Conservation (phyloP, 2,329 filamentous ascomycete genomes). For the Calycina herbarum region DNA sequence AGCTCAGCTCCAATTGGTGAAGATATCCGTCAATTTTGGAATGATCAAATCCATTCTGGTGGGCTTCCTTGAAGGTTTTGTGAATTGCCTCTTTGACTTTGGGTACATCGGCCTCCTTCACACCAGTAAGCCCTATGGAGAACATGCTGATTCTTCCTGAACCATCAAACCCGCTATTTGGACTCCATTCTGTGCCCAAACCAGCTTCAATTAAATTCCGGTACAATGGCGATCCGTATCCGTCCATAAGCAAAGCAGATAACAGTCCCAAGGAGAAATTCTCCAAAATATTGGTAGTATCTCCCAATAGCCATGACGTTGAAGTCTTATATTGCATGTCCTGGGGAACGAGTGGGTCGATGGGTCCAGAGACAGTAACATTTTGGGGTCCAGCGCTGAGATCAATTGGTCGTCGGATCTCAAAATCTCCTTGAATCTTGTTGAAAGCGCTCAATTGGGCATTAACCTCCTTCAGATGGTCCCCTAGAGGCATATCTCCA, state of each 20-base stretch:
- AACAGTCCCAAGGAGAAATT: slow-evolving; percentile 84
- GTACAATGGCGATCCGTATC: slow-evolving; percentile 93
- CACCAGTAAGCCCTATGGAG: slow-evolving; percentile 88
- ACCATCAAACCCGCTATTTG: slow-evolving; percentile 88
- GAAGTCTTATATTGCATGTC: slow-evolving; percentile 94
- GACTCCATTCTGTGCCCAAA: slow-evolving; percentile 88
- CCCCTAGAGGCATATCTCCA: slow-evolving; percentile 81
- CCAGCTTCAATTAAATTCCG: slow-evolving; percentile 84
- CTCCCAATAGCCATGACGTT: slow-evolving; percentile 86
- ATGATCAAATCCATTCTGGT: slow-evolving; percentile 78
- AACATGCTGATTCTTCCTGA: slow-evolving; percentile 79
- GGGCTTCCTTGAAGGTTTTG: slow-evolving; percentile 68
- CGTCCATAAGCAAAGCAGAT: slow-evolving; percentile 83
- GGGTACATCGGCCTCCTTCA: slow-evolving; percentile 74
- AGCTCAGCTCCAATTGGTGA: slow-evolving; percentile 86
- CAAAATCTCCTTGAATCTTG: slow-evolving; percentile 65
- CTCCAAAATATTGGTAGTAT: slow-evolving; percentile 79
- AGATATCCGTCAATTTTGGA: slow-evolving; percentile 91
- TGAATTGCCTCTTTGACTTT: slow-evolving; percentile 75
- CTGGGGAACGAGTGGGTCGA: slow-evolving; percentile 81
- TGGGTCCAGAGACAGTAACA: slow-evolving; percentile 74
- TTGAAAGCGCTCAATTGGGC: slow-evolving; percentile 73
- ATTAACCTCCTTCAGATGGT: slow-evolving; percentile 79
- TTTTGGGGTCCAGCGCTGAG: slow-evolving; percentile 65
- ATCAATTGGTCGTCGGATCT: slow-evolving; percentile 75